Conservation (phyloP, 1,284 basidiomycete genomes). For the Psilocybe mexicana region DNA sequence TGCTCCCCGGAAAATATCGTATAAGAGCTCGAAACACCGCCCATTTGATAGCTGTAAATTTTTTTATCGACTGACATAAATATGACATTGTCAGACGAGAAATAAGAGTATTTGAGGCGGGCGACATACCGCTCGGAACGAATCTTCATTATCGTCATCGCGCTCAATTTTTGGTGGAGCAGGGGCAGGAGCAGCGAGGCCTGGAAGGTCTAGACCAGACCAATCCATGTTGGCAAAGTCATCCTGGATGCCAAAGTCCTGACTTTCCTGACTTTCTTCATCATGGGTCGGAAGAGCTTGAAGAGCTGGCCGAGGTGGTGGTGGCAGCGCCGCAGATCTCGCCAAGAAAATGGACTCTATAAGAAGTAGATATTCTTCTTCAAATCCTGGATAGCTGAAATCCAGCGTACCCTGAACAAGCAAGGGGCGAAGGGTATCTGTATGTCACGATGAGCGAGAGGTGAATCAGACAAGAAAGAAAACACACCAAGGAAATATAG, state of each 20-base stretch:
- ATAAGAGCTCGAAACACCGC: background rate
- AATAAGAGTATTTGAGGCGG: background rate
- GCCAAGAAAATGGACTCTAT: conserved; percentile 69
- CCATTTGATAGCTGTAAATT: background rate
- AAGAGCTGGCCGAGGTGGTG: conserved; percentile 39
- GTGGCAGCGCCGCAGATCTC: conserved; percentile 52
- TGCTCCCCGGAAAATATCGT: background rate
- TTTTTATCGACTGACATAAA: background rate
- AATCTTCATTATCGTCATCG: conserved; percentile 41
- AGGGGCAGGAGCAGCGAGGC: conserved; percentile 45
- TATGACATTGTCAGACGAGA: background rate
- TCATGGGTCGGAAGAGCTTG: conserved; percentile 23
- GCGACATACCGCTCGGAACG: conserved; percentile 41
- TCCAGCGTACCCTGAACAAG: conserved; percentile 10
- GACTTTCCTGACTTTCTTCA: conserved; percentile 67
- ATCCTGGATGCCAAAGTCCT: conserved; percentile 63
- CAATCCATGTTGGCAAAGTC: conserved; percentile 34
- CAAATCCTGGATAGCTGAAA: conserved; percentile 17
- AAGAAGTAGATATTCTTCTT: conserved; percentile 57
- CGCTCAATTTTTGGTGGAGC: conserved; percentile 1
- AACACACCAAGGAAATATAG: conserved; percentile 49
- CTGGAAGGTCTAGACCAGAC: conserved; percentile 53
- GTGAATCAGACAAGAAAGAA: background rate
- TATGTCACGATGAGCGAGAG: conserved; percentile 15
- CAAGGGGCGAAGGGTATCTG: conserved; percentile 32